Conservation (phyloP, 1,284 basidiomycete genomes). For the Malassezia obtusa region DNA sequence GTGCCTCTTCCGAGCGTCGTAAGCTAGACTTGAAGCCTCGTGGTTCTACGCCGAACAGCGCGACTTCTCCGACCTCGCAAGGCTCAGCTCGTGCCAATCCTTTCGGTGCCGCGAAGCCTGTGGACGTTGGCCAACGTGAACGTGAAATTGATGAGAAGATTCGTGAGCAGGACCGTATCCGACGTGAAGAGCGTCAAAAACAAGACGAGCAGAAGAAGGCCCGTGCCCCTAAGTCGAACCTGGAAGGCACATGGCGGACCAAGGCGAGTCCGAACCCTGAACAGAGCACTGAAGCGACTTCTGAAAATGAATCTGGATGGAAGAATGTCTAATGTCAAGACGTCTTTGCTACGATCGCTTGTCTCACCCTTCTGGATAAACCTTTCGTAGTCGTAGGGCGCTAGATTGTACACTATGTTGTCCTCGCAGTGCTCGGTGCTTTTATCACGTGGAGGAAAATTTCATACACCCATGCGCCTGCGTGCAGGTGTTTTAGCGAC, state of each 20-base stretch:
- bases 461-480: not conserved
- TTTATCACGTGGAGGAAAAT: conserved; percentile 1
- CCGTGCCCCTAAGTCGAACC: not conserved
- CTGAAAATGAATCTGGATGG: not conserved
- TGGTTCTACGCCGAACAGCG: conserved; percentile 55
- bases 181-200: conserved; percentile 30
- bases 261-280: not conserved
- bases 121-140: conserved; percentile 70
- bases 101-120: conserved; percentile 82
- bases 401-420: conserved; percentile 1
- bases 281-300: not conserved
- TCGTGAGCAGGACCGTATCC: conserved; percentile 29
- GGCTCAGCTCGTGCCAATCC: conserved; percentile 56
- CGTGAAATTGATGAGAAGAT: conserved; percentile 58
- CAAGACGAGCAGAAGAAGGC: conserved; percentile 29
- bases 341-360: not conserved
- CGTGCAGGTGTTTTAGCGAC: not conserved
- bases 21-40: conserved; percentile 46
- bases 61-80: conserved; percentile 63
- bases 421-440: not conserved
- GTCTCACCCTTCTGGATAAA: not conserved
- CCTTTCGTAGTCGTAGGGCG: not conserved
- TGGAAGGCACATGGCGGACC: not conserved
- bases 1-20: conserved; percentile 33
- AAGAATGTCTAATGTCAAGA: not conserved